A percentile compares a stretch with the other conserved stretches of the same genome.
Evolutionary conservation across 2,329 filamentous ascomycete species (phyloP).

Genomic region (Claviceps fusiformis): DNA sequence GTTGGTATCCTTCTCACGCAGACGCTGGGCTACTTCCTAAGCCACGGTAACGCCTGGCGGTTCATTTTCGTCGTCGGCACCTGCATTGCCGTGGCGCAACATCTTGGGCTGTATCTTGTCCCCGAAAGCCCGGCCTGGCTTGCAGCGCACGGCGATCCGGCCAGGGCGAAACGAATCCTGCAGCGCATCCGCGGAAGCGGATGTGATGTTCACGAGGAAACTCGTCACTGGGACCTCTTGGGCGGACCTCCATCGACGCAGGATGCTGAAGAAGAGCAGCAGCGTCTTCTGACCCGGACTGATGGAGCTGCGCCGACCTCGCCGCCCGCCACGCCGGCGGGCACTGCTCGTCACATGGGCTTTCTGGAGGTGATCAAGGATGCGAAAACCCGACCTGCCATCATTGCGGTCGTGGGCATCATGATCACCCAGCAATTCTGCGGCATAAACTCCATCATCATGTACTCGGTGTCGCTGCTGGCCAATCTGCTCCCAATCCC

Average conservation of each 20-base stretch:
- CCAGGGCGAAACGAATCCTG: slow-evolving; percentile 52
- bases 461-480: slow-evolving; percentile 92
- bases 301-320: slow-evolving; percentile 9
- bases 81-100: slow-evolving; percentile 52
- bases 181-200: slow-evolving; percentile 61
- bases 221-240: slow-evolving; percentile 38
- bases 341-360: slow-evolving; percentile 29
- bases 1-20: slow-evolving; percentile 77
- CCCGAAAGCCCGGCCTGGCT: slow-evolving; percentile 85
- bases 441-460: slow-evolving; percentile 92
- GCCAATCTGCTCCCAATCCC: slow-evolving; percentile 67
- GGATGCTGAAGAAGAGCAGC: slow-evolving; percentile 50
- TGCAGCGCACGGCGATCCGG: slow-evolving; percentile 49
- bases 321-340: neutral
- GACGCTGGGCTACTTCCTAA: slow-evolving; percentile 75
- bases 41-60: slow-evolving; percentile 67
- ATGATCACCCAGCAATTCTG: slow-evolving; percentile 91
- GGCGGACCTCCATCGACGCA: slow-evolving; percentile 18
- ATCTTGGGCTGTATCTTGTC: slow-evolving; percentile 57
- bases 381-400: slow-evolving; percentile 54
- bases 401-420: slow-evolving; percentile 73
- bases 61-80: slow-evolving; percentile 66
- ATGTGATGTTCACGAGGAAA: slow-evolving; percentile 60
- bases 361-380: slow-evolving; percentile 55
- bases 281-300: slow-evolving; percentile 38